These are phyloP conservation scores for Komagataella populi DNA, from an alignment of 805 yeast genomes.

Conservation along the genomic window DNA sequence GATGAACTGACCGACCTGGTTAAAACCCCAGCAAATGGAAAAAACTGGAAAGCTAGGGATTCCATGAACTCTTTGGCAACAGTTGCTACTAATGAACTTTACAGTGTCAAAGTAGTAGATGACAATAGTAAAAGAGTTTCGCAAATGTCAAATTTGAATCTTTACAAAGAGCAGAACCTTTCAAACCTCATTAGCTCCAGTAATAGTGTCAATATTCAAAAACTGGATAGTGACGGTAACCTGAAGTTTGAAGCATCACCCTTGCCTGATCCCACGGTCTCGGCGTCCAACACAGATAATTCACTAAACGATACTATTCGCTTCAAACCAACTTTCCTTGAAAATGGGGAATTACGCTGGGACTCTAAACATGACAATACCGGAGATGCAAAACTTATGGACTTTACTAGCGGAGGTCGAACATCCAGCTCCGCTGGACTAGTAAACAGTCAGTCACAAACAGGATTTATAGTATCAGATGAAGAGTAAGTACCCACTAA, in stretches of 20 bases:
- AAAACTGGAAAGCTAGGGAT: slow-evolving; percentile 35
- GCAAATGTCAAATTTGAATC: slow-evolving; percentile 15
- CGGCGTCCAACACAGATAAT: background rate
- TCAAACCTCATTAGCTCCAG: background rate
- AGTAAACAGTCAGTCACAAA: background rate
- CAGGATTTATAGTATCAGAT: background rate
- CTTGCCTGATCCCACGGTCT: background rate
- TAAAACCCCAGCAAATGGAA: background rate
- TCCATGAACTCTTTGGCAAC: slow-evolving; percentile 68
- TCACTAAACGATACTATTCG: background rate
- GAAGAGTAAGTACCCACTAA: background rate
- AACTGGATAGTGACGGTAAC: slow-evolving; percentile 31
- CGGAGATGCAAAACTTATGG: slow-evolving; percentile 20
- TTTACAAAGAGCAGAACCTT: slow-evolving; percentile 13
- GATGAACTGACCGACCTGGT: slow-evolving; percentile 6
- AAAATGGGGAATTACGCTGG: background rate
- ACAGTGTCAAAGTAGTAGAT: slow-evolving; percentile 67
- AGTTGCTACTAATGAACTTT: slow-evolving; percentile 71
- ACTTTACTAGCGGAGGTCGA: slow-evolving; percentile 18
- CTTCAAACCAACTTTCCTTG: background rate
- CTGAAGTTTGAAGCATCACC: slow-evolving; percentile 6
- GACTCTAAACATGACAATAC: slow-evolving; percentile 4
- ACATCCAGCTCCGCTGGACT: slow-evolving; percentile 9
- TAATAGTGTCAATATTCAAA: slow-evolving; percentile 23
- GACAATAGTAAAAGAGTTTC: slow-evolving; percentile 29